Conservation (phyloP, 2,329 filamentous ascomycete species). For the Periglandula ipomoeae region DNA sequence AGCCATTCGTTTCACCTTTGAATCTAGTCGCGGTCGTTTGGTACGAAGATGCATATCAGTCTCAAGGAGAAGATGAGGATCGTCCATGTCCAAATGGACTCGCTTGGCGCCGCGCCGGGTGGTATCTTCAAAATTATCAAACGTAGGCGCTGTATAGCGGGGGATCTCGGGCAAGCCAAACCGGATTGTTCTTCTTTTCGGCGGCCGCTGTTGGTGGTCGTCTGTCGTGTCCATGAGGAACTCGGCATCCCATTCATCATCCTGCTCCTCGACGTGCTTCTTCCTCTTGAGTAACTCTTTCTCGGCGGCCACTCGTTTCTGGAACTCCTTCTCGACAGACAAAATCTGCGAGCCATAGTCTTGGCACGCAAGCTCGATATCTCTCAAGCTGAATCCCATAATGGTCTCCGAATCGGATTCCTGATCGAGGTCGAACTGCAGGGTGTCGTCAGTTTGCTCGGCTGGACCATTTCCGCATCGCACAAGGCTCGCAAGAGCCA, state of each 20-base stretch:
- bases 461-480: constrained; percentile 31
- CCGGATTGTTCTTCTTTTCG: constrained; percentile 58
- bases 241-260: constrained; percentile 56
- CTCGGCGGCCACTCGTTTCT: constrained; percentile 21
- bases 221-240: constrained; percentile 42
- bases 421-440: constrained; percentile 38
- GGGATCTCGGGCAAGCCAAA: constrained; percentile 50
- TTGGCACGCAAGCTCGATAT: constrained; percentile 76
- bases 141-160: constrained; percentile 55
- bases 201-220: constrained; percentile 40
- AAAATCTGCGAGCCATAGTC: constrained; percentile 68
- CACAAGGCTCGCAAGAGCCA: constrained; percentile 39
- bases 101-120: constrained; percentile 67
- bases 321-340: constrained; percentile 31
- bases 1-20: constrained; percentile 56
- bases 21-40: constrained; percentile 48
- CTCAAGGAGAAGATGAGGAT: constrained; percentile 79
- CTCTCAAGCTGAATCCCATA: constrained; percentile 66
- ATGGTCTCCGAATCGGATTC: constrained; percentile 55
- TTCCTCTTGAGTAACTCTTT: constrained; percentile 22
- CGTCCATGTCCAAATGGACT: constrained; percentile 77
- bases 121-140: constrained; percentile 71
- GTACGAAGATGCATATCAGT: constrained; percentile 55
- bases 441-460: constrained; percentile 24
- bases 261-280: constrained; percentile 27